Percentiles rank a stretch among this genome's conserved stretches.
phyloP scores from a whole-genome alignment of 2,329 filamentous ascomycete genomes.

The Fusarium pseudograminearum region DNA sequence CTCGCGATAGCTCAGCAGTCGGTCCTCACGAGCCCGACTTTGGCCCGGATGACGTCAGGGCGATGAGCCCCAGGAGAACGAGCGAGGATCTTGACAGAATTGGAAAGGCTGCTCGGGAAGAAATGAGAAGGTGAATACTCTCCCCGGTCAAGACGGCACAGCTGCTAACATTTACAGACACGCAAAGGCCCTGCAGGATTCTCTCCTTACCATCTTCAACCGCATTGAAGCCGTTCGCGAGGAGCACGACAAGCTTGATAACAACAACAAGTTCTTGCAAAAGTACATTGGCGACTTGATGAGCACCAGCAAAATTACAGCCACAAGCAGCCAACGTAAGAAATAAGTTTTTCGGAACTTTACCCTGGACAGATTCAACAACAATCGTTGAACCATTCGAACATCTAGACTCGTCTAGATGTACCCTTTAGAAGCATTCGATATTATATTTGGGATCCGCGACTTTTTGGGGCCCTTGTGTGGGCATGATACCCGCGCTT shows the following conservation, averaged over 20 bases:
- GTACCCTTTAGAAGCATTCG: conserved; percentile 29
- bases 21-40: conserved; percentile 80
- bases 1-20: conserved; percentile 78
- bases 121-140: conserved; percentile 66
- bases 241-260: conserved; percentile 96
- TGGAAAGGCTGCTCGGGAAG: conserved; percentile 81
- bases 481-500: conserved; percentile 51
- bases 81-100: conserved; percentile 91
- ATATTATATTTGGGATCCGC: conserved; percentile 38
- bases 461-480: conserved; percentile 40
- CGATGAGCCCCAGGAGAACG: conserved; percentile 93
- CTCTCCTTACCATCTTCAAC: conserved; percentile 88
- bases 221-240: conserved; percentile 93
- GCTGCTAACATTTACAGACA: conserved; percentile 68
- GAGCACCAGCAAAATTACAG: conserved; percentile 81
- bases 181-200: conserved; percentile 88
- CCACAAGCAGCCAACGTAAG: conserved; percentile 64
- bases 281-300: conserved; percentile 98
- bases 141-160: conserved; percentile 9
- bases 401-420: conserved; percentile 16
- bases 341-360: conserved; percentile 57
- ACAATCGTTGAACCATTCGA: conserved; percentile 14
- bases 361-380: background rate
- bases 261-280: conserved; percentile 95
- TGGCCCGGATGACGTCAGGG: conserved; percentile 87